Evolutionary conservation across 495 filamentous ascomycete genomes (phyloP).

Genomic region (Lineolata rhizophorae): DNA sequence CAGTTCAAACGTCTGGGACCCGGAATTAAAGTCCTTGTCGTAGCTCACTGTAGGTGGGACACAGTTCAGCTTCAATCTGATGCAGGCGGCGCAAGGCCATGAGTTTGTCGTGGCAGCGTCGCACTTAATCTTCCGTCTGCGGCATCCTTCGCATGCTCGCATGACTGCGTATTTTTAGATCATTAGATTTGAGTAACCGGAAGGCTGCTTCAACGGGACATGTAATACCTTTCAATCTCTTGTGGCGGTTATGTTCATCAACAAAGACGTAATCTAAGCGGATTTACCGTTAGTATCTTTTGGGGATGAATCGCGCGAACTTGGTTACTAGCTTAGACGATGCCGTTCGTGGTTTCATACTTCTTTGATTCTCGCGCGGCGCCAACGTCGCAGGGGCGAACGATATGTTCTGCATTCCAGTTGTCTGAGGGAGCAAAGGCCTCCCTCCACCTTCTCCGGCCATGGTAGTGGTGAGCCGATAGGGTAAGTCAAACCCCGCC

Average conservation of each 20-base stretch:
- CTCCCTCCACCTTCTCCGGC: conserved; percentile 32
- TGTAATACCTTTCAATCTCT: conserved; percentile 69
- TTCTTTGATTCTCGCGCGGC: conserved; percentile 44
- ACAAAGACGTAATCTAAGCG: conserved; percentile 99
- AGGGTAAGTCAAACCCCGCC: no score
- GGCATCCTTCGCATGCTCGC: conserved; percentile 93
- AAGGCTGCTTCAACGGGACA: conserved; percentile 3
- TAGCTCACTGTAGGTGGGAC: conserved; percentile 76
- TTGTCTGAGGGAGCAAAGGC: conserved; percentile 33
- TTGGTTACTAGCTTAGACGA: no score
- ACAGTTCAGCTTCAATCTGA: conserved; percentile 79
- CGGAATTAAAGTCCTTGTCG: conserved; percentile 44
- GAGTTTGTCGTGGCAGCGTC: conserved; percentile 95
- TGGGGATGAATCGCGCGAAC: no score
- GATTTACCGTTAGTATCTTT: no score
- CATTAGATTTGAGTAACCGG: neutral
- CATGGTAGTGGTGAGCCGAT: conserved; percentile 18
- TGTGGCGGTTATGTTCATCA: conserved; percentile 96
- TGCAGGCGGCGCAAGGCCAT: conserved; percentile 92
- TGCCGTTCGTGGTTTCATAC: no score
- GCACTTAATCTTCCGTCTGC: conserved; percentile 83
- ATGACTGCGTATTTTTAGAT: conserved; percentile 42
- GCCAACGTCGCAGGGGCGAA: conserved; percentile 35
- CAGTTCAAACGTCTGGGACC: conserved; percentile 13
- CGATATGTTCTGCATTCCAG: conserved; percentile 28